Evolutionary conservation across 2,329 filamentous ascomycete genomes (phyloP).

Genomic region (Xylariales sp.): DNA sequence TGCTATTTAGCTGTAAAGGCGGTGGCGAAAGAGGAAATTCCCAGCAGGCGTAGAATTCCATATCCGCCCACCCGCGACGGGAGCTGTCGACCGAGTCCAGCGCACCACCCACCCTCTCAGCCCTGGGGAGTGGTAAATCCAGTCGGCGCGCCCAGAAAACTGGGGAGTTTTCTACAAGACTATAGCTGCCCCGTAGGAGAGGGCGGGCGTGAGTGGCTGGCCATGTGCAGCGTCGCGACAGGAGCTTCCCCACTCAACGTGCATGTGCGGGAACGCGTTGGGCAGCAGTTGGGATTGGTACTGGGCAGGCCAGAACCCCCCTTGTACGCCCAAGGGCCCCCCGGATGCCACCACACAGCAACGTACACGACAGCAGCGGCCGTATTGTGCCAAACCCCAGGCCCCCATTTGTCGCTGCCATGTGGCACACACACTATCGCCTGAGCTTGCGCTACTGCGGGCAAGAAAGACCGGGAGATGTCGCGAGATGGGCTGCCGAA

Average conservation of each 20-base stretch:
- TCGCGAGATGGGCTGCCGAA: conserved; percentile 1
- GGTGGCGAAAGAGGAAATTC: too few species aligned
- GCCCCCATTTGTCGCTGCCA: conserved; percentile 3
- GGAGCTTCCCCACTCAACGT: background rate
- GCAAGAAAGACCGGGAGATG: background rate
- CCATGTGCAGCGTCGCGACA: background rate
- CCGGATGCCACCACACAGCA: conserved; percentile 7
- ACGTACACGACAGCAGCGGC: conserved; percentile 4
- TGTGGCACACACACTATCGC: too few species aligned
- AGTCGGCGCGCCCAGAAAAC: too few species aligned
- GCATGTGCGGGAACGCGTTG: conserved; percentile 1
- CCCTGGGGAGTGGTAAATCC: too few species aligned
- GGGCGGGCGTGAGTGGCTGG: background rate
- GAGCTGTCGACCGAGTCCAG: too few species aligned
- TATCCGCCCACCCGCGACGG: too few species aligned
- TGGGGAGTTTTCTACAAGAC: too few species aligned
- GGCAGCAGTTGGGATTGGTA: conserved; percentile 1
- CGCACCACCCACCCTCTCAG: too few species aligned
- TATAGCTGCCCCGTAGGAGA: too few species aligned
- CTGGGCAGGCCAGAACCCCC: background rate
- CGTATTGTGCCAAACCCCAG: background rate
- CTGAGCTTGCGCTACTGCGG: background rate
- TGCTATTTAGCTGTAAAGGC: too few species aligned
- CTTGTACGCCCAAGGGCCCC: conserved; percentile 6
- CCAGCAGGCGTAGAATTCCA: too few species aligned